Evolutionary conservation across 108 stramenopile genomes (phyloP).

Genomic region (Discostella pseudostelligera): DNA sequence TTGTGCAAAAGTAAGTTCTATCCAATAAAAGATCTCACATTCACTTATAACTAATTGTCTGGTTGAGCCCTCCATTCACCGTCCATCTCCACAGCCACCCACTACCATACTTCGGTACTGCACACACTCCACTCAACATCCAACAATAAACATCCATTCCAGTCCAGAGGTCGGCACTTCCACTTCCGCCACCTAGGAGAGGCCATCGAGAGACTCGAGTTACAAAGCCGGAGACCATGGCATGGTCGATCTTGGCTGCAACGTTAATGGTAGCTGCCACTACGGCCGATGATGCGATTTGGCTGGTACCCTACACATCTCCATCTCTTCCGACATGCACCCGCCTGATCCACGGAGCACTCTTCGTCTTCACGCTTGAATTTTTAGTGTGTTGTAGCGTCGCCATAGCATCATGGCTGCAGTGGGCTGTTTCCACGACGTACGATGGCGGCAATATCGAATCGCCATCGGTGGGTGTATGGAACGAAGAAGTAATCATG

Average conservation of each 20-base stretch:
- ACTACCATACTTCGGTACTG: too few relatives aligned
- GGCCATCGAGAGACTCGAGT: background rate
- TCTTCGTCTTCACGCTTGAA: constrained; percentile 58
- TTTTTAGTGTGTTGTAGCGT: constrained; percentile 38
- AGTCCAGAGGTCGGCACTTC: too few relatives aligned
- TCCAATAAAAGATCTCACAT: too few relatives aligned
- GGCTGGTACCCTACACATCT: constrained; percentile 62
- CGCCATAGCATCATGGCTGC: constrained; percentile 22
- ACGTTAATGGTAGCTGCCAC: constrained; percentile 58
- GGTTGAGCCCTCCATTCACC: too few relatives aligned
- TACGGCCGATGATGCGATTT: constrained; percentile 69
- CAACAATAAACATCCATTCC: too few relatives aligned
- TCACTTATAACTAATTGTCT: too few relatives aligned
- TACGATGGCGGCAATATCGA: background rate
- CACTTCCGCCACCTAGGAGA: too few relatives aligned
- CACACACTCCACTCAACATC: too few relatives aligned
- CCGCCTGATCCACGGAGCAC: constrained; percentile 46
- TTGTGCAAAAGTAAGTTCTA: too few relatives aligned
- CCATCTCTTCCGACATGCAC: constrained; percentile 29
- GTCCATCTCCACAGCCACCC: too few relatives aligned
- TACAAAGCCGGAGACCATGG: background rate
- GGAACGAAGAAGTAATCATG: constrained; percentile 34
- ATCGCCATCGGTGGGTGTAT: constrained; percentile 18
- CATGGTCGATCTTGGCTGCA: constrained; percentile 48
- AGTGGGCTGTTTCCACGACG: constrained; percentile 33